These are phyloP conservation scores for Paragyromitra xinjiangensis DNA, from an alignment of 495 filamentous ascomycete genomes.

Conservation along the genomic window DNA sequence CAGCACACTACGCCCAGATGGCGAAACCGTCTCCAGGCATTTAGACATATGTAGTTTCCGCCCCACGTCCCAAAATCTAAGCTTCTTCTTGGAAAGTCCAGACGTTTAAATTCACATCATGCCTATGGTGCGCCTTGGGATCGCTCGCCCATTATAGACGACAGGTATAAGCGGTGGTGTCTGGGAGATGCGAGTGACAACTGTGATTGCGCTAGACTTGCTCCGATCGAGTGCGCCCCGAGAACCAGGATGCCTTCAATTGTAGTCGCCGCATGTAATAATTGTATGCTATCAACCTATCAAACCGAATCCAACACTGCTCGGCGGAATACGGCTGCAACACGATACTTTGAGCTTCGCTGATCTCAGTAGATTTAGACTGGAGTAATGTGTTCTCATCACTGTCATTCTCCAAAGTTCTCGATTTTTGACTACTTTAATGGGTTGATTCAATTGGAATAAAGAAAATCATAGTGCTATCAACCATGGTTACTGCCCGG, in stretches of 20 bases:
- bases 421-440: background rate
- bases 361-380: background rate
- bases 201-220: background rate
- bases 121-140: background rate
- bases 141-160: background rate
- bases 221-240: background rate
- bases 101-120: background rate
- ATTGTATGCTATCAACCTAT: background rate
- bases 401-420: background rate
- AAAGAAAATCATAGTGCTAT: background rate
- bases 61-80: background rate
- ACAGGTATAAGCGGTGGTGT: background rate
- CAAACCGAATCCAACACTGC: background rate
- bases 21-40: background rate
- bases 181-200: background rate
- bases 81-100: background rate
- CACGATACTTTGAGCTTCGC: background rate
- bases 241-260: background rate
- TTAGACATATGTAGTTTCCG: too few species aligned
- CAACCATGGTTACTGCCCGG: background rate
- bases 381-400: background rate
- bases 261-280: background rate
- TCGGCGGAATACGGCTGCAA: background rate
- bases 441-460: background rate
- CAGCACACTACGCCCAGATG: background rate